These are phyloP conservation scores for Vanderwaltozyma tropicalis DNA, from an alignment of 805 yeast species.

Conservation along the genomic window DNA sequence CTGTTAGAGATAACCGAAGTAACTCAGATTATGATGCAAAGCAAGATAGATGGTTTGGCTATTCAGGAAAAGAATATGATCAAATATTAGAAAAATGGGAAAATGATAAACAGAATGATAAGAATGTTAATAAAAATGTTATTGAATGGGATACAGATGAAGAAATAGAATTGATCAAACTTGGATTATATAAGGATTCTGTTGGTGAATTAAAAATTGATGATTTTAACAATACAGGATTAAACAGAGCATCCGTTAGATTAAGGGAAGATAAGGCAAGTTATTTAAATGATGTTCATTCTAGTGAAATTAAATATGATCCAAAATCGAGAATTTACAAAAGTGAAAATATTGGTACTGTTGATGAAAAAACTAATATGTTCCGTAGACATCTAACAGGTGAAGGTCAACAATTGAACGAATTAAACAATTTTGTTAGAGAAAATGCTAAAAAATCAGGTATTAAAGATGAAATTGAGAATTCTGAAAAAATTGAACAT, in stretches of 20 bases:
- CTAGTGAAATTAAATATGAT: conserved; percentile 39
- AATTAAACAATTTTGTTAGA: conserved; percentile 42
- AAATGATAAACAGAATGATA: conserved; percentile 9
- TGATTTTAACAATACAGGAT: conserved; percentile 3
- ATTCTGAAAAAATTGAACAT: conserved; percentile 19
- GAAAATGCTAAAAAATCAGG: conserved; percentile 28
- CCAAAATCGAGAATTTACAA: conserved; percentile 40
- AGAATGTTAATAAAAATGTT: conserved; percentile 7
- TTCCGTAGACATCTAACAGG: conserved; percentile 47
- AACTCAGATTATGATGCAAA: conserved; percentile 50
- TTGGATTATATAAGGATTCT: conserved; percentile 27
- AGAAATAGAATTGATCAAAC: conserved; percentile 33
- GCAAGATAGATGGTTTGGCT: conserved; percentile 78
- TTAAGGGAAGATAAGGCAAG: conserved; percentile 71
- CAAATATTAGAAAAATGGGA: conserved; percentile 38
- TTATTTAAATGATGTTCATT: conserved; percentile 43
- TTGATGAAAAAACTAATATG: conserved; percentile 33
- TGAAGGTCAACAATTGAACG: conserved; percentile 45
- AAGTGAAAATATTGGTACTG: conserved; percentile 26
- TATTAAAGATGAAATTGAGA: conserved; percentile 18
- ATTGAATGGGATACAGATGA: conserved; percentile 33
- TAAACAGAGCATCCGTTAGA: conserved; percentile 33
- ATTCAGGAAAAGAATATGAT: conserved; percentile 52
- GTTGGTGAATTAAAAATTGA: conserved; percentile 15
- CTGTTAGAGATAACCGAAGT: conserved; percentile 9